Conservation (phyloP, 768 basidiomycete species). For the Kockovaella imperatae region DNA sequence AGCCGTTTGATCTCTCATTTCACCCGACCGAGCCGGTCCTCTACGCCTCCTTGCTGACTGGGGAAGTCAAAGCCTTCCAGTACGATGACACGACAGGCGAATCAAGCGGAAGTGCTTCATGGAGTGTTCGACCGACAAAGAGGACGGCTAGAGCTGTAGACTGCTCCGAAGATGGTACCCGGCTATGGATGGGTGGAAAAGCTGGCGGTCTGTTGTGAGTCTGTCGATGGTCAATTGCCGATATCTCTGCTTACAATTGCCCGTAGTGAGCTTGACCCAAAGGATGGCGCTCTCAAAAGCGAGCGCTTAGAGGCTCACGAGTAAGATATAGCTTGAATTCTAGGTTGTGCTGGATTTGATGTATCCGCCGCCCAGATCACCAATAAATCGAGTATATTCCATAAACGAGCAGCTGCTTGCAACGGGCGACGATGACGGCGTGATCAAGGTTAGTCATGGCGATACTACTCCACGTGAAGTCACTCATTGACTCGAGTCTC, state of each 20-base stretch:
- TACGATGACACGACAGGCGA: constrained; percentile 58
- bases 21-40: constrained; percentile 67
- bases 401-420: constrained; percentile 64
- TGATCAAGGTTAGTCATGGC: constrained; percentile 63
- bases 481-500: not conserved
- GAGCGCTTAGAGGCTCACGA: constrained; percentile 36
- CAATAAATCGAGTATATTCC: constrained; percentile 76
- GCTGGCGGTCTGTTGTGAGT: constrained; percentile 69
- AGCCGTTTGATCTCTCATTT: constrained; percentile 84
- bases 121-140: constrained; percentile 67
- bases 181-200: constrained; percentile 73
- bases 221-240: constrained; percentile 38
- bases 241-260: constrained; percentile 57
- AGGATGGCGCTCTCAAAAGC: constrained; percentile 22
- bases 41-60: constrained; percentile 65
- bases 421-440: constrained; percentile 89
- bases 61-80: constrained; percentile 69
- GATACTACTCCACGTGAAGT: too few species aligned
- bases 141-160: constrained; percentile 71
- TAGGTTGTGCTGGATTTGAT: not conserved
- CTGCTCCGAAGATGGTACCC: constrained; percentile 59
- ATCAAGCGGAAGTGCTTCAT: constrained; percentile 44
- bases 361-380: constrained; percentile 50
- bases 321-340: constrained; percentile 14
- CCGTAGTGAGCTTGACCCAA: constrained; percentile 23